Evolutionary conservation across 208 protist genomes (phyloP).

Genomic region (Blastocrithidia nonstop): DNA sequence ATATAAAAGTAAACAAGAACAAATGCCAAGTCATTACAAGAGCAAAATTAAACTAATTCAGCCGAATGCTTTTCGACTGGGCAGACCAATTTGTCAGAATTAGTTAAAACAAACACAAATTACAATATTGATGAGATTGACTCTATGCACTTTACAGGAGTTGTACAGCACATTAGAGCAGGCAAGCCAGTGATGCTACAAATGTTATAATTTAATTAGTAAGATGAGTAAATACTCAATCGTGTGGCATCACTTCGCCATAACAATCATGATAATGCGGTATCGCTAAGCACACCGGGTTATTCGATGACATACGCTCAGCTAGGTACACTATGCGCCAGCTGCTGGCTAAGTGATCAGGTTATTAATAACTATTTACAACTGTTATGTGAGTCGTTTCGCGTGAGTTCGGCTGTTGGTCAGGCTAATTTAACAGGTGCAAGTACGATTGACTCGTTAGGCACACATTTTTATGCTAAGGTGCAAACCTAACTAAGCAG

Average conservation of each 20-base stretch:
- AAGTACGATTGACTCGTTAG: too few species aligned
- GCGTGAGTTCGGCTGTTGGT: constrained; percentile 8
- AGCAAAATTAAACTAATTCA: too few species aligned
- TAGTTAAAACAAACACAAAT: not conserved
- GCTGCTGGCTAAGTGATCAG: constrained; percentile 63
- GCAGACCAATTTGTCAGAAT: too few species aligned
- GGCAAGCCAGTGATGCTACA: constrained; percentile 12
- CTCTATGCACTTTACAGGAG: constrained; percentile 21
- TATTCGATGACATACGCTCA: constrained; percentile 38
- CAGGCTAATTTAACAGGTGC: too few species aligned
- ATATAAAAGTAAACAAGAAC: too few species aligned
- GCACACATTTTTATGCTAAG: constrained; percentile 69
- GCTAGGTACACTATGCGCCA: constrained; percentile 28
- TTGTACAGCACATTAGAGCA: constrained; percentile 22
- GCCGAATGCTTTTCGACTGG: too few species aligned
- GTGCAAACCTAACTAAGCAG: constrained; percentile 27
- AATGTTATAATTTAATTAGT: constrained; percentile 15
- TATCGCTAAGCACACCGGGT: constrained; percentile 12
- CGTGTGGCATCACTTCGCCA: constrained; percentile 6
- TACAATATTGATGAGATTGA: not conserved
- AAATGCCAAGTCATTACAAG: too few species aligned
- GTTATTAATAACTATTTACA: constrained; percentile 72
- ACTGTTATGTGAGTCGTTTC: constrained; percentile 16
- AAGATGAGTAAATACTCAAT: constrained; percentile 12
- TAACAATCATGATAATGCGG: constrained; percentile 15